These are phyloP conservation scores for Penicillium paradoxum DNA, from an alignment of 495 filamentous ascomycete species.

Conservation along the genomic window DNA sequence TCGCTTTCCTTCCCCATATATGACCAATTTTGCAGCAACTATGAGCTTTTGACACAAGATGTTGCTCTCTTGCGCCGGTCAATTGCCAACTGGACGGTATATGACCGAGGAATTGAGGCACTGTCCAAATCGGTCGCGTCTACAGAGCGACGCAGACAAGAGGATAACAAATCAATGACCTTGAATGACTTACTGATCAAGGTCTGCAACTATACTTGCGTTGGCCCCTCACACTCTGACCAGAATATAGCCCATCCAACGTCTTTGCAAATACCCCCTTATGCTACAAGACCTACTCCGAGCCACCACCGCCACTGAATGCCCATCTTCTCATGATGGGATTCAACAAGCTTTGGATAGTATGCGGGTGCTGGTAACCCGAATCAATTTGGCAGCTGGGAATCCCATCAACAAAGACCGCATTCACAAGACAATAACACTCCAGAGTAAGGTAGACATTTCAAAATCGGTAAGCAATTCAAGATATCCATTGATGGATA, in stretches of 20 bases:
- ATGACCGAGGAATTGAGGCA: slow-evolving; percentile 84
- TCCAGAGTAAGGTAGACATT: slow-evolving; percentile 57
- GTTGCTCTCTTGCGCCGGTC: slow-evolving; percentile 61
- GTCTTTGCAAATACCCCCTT: slow-evolving; percentile 88
- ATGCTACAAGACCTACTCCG: slow-evolving; percentile 78
- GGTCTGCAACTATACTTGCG: slow-evolving; percentile 40
- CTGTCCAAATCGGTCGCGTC: slow-evolving; percentile 72
- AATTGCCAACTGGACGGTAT: slow-evolving; percentile 70
- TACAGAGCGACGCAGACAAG: slow-evolving; percentile 56
- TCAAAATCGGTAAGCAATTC: slow-evolving; percentile 54
- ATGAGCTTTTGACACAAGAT: slow-evolving; percentile 76
- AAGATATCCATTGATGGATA: neutral
- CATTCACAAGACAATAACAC: slow-evolving; percentile 49
- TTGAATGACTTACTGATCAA: slow-evolving; percentile 88
- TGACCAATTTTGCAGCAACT: slow-evolving; percentile 82
- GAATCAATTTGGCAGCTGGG: slow-evolving; percentile 70
- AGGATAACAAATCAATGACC: slow-evolving; percentile 67
- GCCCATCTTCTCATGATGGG: slow-evolving; percentile 71
- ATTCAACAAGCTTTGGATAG: slow-evolving; percentile 68
- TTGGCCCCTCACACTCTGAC: slow-evolving; percentile 7
- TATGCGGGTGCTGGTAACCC: slow-evolving; percentile 63
- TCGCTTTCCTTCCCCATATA: slow-evolving; percentile 78
- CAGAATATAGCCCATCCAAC: slow-evolving; percentile 72
- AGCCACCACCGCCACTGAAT: slow-evolving; percentile 77
- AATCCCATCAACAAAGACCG: slow-evolving; percentile 38